phyloP scores from a whole-genome alignment of 1,139 yeast species.

The Lodderomyces oxycetoniae region DNA sequence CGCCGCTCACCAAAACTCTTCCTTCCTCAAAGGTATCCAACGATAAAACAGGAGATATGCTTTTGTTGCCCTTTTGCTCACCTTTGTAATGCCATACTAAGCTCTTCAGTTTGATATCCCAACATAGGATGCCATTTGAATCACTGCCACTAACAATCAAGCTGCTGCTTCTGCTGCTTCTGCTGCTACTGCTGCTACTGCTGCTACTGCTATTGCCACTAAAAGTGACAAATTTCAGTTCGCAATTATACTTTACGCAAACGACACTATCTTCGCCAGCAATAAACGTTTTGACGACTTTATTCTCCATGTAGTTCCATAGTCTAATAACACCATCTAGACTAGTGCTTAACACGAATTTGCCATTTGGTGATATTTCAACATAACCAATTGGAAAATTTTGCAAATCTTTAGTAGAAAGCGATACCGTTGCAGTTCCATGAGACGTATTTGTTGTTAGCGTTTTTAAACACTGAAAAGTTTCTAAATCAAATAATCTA shows the following conservation, averaged over 20 bases:
- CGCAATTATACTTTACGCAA: slow-evolving; percentile 46
- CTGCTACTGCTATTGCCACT: slow-evolving; percentile 16
- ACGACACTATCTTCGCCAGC: slow-evolving; percentile 32
- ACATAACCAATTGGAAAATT: slow-evolving; percentile 71
- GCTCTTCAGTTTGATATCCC: slow-evolving; percentile 73
- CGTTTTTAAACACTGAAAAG: slow-evolving; percentile 91
- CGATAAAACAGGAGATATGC: slow-evolving; percentile 33
- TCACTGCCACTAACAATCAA: slow-evolving; percentile 67
- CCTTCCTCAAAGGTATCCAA: slow-evolving; percentile 41
- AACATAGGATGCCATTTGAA: slow-evolving; percentile 52
- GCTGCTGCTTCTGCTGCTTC: too few species aligned
- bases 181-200: too few species aligned
- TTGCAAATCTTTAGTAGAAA: slow-evolving; percentile 42
- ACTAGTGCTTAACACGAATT: slow-evolving; percentile 71
- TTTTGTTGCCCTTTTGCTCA: neutral
- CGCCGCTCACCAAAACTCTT: slow-evolving; percentile 36
- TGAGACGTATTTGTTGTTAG: slow-evolving; percentile 66
- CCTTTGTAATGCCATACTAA: slow-evolving; percentile 31
- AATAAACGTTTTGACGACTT: slow-evolving; percentile 69
- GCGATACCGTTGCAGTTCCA: slow-evolving; percentile 54
- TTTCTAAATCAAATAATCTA: slow-evolving; percentile 79
- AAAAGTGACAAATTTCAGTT: slow-evolving; percentile 41
- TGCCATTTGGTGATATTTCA: slow-evolving; percentile 76
- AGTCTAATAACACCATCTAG: slow-evolving; percentile 73
- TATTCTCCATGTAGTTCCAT: slow-evolving; percentile 80